phyloP scores from a whole-genome alignment of 2,329 filamentous ascomycete species.

The Monosporascus sp. region DNA sequence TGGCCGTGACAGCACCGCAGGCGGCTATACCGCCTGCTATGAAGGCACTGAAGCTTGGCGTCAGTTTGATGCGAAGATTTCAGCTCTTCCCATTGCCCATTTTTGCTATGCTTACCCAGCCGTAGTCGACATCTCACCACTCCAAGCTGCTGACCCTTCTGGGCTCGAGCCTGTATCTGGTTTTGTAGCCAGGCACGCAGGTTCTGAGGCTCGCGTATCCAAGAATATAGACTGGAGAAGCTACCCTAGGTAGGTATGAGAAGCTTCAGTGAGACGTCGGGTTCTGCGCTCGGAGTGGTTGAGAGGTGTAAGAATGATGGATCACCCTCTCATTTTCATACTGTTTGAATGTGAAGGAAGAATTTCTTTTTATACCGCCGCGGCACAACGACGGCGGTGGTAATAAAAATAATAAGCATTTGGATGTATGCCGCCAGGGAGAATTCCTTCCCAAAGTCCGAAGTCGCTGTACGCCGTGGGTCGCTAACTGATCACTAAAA shows the following conservation, averaged over 20 bases:
- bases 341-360: too few relatives aligned
- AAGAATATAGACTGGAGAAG: background rate
- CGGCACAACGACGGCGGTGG: background rate
- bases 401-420: background rate
- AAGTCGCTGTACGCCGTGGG: background rate
- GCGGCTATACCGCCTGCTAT: slow-evolving; percentile 94
- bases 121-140: slow-evolving; percentile 15
- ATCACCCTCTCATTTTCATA: too few relatives aligned
- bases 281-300: background rate
- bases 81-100: background rate
- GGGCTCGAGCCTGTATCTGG: background rate
- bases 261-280: background rate
- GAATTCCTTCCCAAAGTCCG: background rate
- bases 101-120: slow-evolving; percentile 16
- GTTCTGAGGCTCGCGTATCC: background rate
- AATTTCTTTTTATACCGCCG: background rate
- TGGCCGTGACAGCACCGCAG: slow-evolving; percentile 94
- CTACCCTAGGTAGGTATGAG: background rate
- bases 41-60: slow-evolving; percentile 60
- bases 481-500: too few relatives aligned
- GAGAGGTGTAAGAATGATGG: background rate
- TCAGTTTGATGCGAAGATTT: slow-evolving; percentile 5
- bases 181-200: background rate
- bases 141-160: background rate
- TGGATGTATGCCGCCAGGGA: too few relatives aligned